phyloP scores from a whole-genome alignment of 2,329 filamentous ascomycete species.

The Talaromyces rugulosus region DNA sequence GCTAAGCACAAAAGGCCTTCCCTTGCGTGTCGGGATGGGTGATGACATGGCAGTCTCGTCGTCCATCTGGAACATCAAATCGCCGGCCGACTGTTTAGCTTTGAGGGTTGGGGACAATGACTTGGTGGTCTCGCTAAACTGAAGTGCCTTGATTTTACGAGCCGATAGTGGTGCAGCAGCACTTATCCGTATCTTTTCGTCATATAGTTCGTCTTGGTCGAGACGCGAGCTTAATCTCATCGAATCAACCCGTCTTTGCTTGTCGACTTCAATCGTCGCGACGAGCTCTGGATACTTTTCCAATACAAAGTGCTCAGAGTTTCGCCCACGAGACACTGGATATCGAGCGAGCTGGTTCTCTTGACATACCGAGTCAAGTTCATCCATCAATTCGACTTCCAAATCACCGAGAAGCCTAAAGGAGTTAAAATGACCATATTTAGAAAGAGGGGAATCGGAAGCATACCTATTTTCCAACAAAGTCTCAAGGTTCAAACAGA shows the following conservation, averaged over 20 bases:
- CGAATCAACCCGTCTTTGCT: constrained; percentile 66
- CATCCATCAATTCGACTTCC: constrained; percentile 74
- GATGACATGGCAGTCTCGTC: constrained; percentile 55
- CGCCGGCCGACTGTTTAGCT: constrained; percentile 63
- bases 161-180: constrained; percentile 43
- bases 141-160: constrained; percentile 36
- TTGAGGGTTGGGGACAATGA: constrained; percentile 59
- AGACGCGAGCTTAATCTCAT: constrained; percentile 65
- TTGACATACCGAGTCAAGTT: constrained; percentile 75
- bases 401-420: constrained; percentile 69
- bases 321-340: constrained; percentile 72
- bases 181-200: constrained; percentile 57
- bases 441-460: not conserved
- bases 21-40: constrained; percentile 23
- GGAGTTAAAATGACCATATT: constrained; percentile 15
- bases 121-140: constrained; percentile 40
- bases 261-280: constrained; percentile 36
- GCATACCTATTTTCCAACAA: constrained; percentile 79
- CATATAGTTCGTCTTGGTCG: constrained; percentile 63
- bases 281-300: constrained; percentile 45
- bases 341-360: constrained; percentile 75
- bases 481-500: constrained; percentile 84
- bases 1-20: constrained; percentile 24
- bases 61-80: constrained; percentile 94
- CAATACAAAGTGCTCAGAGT: constrained; percentile 54